Evolutionary conservation across 1,284 basidiomycete species (phyloP), one percentile per base, ranked within the genome.

Genomic region (Takashimella tepidaria): DNA sequence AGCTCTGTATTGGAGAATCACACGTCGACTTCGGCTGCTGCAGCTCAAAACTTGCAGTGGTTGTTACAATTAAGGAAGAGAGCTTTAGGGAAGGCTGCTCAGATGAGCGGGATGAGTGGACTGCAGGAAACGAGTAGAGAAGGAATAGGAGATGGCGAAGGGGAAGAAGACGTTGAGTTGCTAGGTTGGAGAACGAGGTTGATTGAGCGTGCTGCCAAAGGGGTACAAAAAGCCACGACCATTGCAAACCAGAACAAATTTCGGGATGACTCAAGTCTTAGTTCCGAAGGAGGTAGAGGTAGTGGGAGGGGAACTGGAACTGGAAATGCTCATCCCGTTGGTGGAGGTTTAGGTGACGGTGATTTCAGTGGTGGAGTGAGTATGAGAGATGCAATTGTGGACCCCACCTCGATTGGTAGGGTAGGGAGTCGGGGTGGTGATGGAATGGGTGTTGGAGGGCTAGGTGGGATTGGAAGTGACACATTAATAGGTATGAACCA

Each of bases 151-250:
- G 42, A 43, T 6, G 13, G 16, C 8, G 16, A 22, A 10, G 42
- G 42, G 8, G 56, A 57, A 21, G 45, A 49, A 26, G 61, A 63
- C 41, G 54, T 59, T 16, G 63, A 61, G 45, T 54, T 70, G 3
- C 52, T 70, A 8, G 68, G 68, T n/a, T 66, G 64, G 62, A 57
- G 59, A 10, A 70, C 68, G 24, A 46, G 66, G 10, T 52, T 70
- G 10, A 63, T 69, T 43, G 58, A 63, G 43, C 54, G 63, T 20
- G 47, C 47, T 16, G 53, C 60, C 22, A 24, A 53, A 1, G 47
- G 51, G 31, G 4, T 11, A 3, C 48, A 53, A 23, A 45, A 45
- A 10, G 62, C 59, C 6, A 57, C 53, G 1, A 61, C 56, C 8
- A 56, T 41, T 5, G 16, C 48, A 31, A 6, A 47, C 46, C 5